phyloP scores from a whole-genome alignment of 2,329 filamentous ascomycete genomes.

The Sclerotinia borealis region DNA sequence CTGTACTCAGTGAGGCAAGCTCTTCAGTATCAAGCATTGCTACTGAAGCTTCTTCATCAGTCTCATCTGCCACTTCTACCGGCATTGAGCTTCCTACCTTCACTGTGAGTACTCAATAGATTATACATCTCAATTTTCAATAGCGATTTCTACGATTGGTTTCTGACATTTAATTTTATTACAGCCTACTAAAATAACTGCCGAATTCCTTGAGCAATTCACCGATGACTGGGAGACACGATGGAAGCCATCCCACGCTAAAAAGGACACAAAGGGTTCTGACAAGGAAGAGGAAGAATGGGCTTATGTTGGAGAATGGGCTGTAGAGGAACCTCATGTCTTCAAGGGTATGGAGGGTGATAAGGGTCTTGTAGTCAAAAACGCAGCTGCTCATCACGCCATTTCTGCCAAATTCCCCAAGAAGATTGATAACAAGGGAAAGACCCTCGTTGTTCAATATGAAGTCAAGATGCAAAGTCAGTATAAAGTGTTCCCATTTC shows the following conservation, averaged over 20 bases:
- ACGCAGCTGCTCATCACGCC: slow-evolving; percentile 94
- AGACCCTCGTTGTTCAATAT: slow-evolving; percentile 96
- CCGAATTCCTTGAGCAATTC: slow-evolving; percentile 96
- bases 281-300: slow-evolving; percentile 72
- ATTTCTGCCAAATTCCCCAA: slow-evolving; percentile 98
- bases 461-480: slow-evolving; percentile 98
- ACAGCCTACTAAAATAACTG: slow-evolving; percentile 83
- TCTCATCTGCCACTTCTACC: slow-evolving; percentile 43
- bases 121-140: slow-evolving; percentile 21
- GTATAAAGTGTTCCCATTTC: slow-evolving; percentile 34
- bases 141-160: background rate
- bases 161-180: slow-evolving; percentile 13
- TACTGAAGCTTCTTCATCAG: slow-evolving; percentile 36
- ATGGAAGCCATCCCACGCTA: slow-evolving; percentile 93
- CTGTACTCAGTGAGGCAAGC: slow-evolving; percentile 44
- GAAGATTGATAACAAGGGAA: slow-evolving; percentile 94
- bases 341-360: slow-evolving; percentile 91
- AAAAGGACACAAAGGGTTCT: slow-evolving; percentile 77
- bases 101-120: slow-evolving; percentile 56
- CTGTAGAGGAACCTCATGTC: slow-evolving; percentile 86
- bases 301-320: slow-evolving; percentile 95
- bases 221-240: slow-evolving; percentile 89
- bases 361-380: slow-evolving; percentile 97
- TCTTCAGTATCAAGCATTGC: slow-evolving; percentile 33
- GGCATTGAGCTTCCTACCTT: slow-evolving; percentile 71